Conservation (phyloP, 2,329 filamentous ascomycete genomes). For the Ceratocystis ficicola region DNA sequence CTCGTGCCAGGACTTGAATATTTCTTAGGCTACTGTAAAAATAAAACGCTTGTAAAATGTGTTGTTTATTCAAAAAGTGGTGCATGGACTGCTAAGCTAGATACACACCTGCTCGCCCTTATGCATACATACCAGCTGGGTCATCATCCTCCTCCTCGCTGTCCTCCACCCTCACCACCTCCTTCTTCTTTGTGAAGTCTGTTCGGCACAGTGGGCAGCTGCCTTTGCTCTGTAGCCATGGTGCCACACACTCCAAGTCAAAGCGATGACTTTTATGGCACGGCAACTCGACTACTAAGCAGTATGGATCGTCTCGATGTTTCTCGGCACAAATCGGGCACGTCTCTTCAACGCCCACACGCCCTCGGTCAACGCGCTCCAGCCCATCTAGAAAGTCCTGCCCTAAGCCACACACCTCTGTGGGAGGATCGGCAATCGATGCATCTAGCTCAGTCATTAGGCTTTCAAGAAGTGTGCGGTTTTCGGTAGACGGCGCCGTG, state of each 20-base stretch:
- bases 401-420: slow-evolving; percentile 41
- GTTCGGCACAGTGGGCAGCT: slow-evolving; percentile 52
- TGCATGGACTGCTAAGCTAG: background rate
- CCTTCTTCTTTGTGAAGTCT: slow-evolving; percentile 46
- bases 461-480: slow-evolving; percentile 41
- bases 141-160: slow-evolving; percentile 43
- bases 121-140: slow-evolving; percentile 38
- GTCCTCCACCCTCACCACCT: slow-evolving; percentile 35
- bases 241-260: slow-evolving; percentile 55
- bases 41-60: too few species aligned
- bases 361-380: slow-evolving; percentile 44
- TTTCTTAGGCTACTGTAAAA: too few species aligned
- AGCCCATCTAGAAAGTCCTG: slow-evolving; percentile 49
- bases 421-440: slow-evolving; percentile 42
- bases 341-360: slow-evolving; percentile 38
- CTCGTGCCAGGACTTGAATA: too few species aligned
- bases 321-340: slow-evolving; percentile 53
- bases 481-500: slow-evolving; percentile 36
- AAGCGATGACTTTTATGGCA: slow-evolving; percentile 48
- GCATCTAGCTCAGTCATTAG: slow-evolving; percentile 39
- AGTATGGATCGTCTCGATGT: slow-evolving; percentile 50
- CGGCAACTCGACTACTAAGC: slow-evolving; percentile 51
- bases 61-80: too few species aligned
- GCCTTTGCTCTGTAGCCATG: slow-evolving; percentile 53
- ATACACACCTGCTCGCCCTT: background rate